These are phyloP conservation scores for Chaetomidium leptoderma DNA, from an alignment of 495 filamentous ascomycete genomes.

Conservation along the genomic window DNA sequence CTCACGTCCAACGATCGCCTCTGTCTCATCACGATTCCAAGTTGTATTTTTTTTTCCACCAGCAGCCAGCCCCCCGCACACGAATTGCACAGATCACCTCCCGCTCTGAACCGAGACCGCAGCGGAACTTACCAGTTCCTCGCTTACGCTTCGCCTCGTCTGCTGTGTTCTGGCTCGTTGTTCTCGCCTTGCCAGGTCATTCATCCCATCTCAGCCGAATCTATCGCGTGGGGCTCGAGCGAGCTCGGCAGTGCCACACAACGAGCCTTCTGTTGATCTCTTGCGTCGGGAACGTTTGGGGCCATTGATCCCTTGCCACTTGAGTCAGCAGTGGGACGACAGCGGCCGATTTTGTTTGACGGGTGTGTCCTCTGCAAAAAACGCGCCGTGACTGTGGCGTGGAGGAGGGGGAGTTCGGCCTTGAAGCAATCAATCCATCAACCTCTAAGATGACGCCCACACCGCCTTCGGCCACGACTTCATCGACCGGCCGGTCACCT, in stretches of 20 bases:
- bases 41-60: neutral
- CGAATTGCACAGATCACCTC: neutral
- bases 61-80: neutral
- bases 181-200: neutral
- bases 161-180: neutral
- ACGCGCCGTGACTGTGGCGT: neutral
- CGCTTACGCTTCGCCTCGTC: neutral
- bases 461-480: conserved; percentile 80
- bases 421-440: neutral
- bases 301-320: neutral
- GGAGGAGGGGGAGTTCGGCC: neutral
- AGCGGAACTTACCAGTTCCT: neutral
- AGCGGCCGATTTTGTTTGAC: too few relatives aligned
- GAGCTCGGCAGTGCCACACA: neutral
- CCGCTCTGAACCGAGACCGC: neutral
- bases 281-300: neutral
- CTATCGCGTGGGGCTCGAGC: neutral
- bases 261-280: neutral
- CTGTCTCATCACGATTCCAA: neutral
- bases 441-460: conserved; percentile 69
- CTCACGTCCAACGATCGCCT: neutral
- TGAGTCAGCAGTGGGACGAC: neutral
- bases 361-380: too few relatives aligned
- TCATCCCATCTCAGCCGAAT: neutral
- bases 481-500: conserved; percentile 71